phyloP scores from a whole-genome alignment of 306 rosid species.

The Quercus parvula region DNA sequence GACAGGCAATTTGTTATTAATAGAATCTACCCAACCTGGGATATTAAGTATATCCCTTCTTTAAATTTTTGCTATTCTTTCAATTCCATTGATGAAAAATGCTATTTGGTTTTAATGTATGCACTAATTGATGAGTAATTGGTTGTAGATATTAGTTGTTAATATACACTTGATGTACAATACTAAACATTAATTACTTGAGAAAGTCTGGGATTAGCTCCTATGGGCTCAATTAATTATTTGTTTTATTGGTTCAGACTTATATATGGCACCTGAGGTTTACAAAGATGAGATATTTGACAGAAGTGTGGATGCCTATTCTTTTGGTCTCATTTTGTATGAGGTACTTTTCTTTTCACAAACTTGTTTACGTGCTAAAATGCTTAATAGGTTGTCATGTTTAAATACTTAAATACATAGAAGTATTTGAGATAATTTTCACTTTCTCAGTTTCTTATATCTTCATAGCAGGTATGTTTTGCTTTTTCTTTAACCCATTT shows the following conservation, averaged over 20 bases:
- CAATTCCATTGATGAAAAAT: background rate
- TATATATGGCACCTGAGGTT: slow-evolving; percentile 87
- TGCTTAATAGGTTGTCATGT: slow-evolving; percentile 20
- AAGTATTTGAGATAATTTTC: slow-evolving; percentile 8
- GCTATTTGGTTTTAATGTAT: background rate
- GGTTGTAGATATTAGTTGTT: background rate
- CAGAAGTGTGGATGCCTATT: slow-evolving; percentile 83
- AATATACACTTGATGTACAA: background rate
- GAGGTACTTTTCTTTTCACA: slow-evolving; percentile 55
- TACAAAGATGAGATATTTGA: slow-evolving; percentile 73
- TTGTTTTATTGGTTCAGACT: slow-evolving; percentile 48
- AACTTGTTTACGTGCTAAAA: background rate
- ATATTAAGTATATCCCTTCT: background rate
- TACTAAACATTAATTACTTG: background rate
- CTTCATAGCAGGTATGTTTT: background rate
- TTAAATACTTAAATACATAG: background rate
- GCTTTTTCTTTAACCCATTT: slow-evolving; percentile 7
- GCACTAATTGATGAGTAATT: background rate
- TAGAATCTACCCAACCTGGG: background rate
- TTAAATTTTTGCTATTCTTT: background rate
- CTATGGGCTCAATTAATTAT: slow-evolving; percentile 19
- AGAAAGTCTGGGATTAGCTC: background rate
- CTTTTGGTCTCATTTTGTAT: slow-evolving; percentile 82
- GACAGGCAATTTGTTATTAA: background rate
- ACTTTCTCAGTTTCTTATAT: slow-evolving; percentile 10